Base-by-base conservation (phyloP, 2,329 filamentous ascomycete species). In the Moelleriella libera region DNA sequence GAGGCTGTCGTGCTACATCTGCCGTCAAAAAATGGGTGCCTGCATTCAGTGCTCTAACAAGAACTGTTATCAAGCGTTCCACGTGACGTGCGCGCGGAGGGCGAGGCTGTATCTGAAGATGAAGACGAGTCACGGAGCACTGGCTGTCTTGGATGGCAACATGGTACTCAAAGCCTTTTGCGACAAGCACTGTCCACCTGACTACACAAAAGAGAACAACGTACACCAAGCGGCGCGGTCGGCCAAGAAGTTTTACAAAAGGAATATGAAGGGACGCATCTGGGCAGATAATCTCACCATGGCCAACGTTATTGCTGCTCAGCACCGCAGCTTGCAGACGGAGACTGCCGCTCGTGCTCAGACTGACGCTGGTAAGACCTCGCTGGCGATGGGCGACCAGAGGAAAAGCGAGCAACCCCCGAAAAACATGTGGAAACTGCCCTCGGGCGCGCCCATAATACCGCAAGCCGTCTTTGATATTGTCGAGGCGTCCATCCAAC, bases 1-100 rank as follows among this genome's bases (percentile, higher is more conserved):
- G 92, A 94, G 86, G 63, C 70, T 96, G 59, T 82, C 78, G 41
- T 98, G 92, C 68, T 98, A 98, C 63, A 94, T 98, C 49, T 98
- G 92, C 68, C 84, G 88, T 54, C 92, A 98, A 66, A 85, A 83
- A 57, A 98, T 98, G 92, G 92, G 92, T 28, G 90, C 92, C 41
- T 97, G 90, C 64, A 96, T 98, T 51, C 92, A 98, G 64, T 98
- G 92, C 64, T 88, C 89, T 51, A 96, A 97, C 69, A 97, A 96
- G 66, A 87, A 84, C 51, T 98, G 92, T 64, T 98, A 94, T 60
- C 83, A 90, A 59, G 92, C 92, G 7, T 98, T 98, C 63, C 92
- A 98, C 65, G 88, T 96, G 47, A 97, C 92, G 5, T 98, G 92
- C 62, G 92, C 92, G 29, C 80, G 92, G 48, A 80, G 86, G 57